Base-by-base conservation (phyloP, 2,329 filamentous ascomycete genomes). In the Diaporthe caulivora region DNA sequence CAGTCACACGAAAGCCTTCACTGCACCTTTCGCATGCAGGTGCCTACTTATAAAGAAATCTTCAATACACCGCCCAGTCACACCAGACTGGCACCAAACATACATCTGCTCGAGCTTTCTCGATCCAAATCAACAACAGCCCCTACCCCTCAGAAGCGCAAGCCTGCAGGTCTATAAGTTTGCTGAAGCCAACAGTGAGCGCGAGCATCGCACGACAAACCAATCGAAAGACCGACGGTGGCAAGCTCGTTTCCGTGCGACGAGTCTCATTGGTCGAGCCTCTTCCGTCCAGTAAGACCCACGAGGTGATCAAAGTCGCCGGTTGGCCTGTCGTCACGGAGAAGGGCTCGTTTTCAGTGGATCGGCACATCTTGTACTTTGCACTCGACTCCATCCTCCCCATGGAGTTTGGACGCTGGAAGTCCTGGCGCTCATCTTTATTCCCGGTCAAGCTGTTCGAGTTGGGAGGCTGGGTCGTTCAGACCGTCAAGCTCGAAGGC, bases 211-310 rank as follows among this genome's bases (percentile, higher is more conserved):
- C 15, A 26, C 9, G 24, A 1, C 49, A 53, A 1, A 21, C 3
- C 0, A 15, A 1, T 37, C 9, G 24, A 1, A 65, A 53, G 3
- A 21, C 3, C 0, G 5, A 1, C 11, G 18, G 15, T 1, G 21
- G 29, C 21, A 40, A 40, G 15, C 62, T 67, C 31, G 62, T 53
- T 1, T 53, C 62, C 0, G 21, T 40, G 62, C 62, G 62, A 67
- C 31, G 21, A 29, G 9, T 67, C n/a, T 37, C 60, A 18, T 21
- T 13, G 0, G 9, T 65, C 44, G 24, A 67, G 13, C n/a, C 3
- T 1, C 44, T 67, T 21, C n/a, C 3, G 13, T 53, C 29, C 11
- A 37, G 44, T 21, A 8, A 65, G 21, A 37, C 29, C 18, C n/a
- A n/a, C 8, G 62, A 53, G n/a, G 62, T 67, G 21, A 31, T 21